Base-by-base conservation (phyloP, 2,329 filamentous ascomycete genomes). In the Phialophora macrospora region DNA sequence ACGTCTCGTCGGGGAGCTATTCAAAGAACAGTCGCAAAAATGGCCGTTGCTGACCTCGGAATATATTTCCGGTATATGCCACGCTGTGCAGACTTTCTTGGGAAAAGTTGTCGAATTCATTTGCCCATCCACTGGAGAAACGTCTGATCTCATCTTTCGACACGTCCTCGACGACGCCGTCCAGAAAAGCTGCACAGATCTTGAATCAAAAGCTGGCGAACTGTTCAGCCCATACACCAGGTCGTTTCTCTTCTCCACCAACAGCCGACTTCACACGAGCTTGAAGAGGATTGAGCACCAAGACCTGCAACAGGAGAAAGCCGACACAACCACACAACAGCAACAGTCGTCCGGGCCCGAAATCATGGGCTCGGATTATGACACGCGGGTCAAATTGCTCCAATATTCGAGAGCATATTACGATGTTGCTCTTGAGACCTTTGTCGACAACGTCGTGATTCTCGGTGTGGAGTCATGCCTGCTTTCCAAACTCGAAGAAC, bases 381-480 rank as follows among this genome's bases (percentile, higher is more conserved):
- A 62, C 20, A 38, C 64, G n/a, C 65, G 65, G 49, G 56, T 65
- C 3, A 69, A 70, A 57, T 54, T 72, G 32, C 65, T 74, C 26
- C 71, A 71, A 54, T 70, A 67, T 49, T 73, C 71, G 61, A 68
- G 62, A 59, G 66, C 71, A 12, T 74, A 73, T 56, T 74, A 73
- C 59, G 49, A 70, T 32, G 66, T 73, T 52, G 72, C 74, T 49
- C 65, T 75, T 2, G 66, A 72, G n/a, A 72, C 70, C 20, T 79
- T 80, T 67, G 72, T 75, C 2, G 75, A 79, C 51, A 79, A 79
- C 49, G 70, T 79, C 7, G 73, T 77, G 7, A 67, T 73, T 28
- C 70, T 79, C 14, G 77, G 75, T 1, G 68, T 79, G 32, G 77
- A 79, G 69, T 76, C 76, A 56, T 78, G 76, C 54, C 73, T 80